Base-by-base conservation (phyloP, 75 land plant genomes). In the Cryptomeria japonica region DNA sequence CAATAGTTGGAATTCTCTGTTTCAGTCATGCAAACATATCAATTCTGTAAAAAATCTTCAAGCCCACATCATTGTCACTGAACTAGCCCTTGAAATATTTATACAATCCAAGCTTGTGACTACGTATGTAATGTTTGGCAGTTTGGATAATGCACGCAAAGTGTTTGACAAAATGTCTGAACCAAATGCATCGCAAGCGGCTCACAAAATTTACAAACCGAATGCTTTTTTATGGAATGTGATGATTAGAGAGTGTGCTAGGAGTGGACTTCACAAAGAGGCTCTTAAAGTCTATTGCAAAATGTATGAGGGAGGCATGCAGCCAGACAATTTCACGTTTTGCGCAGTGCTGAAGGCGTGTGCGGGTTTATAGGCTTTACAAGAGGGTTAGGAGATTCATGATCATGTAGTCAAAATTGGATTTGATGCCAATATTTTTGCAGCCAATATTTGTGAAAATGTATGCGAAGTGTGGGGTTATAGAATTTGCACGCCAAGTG, bases 311-410 rank as follows among this genome's bases (percentile, higher is more conserved):
- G 87, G 64, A 15, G 55, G 76, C 34, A 38, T 87, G 1, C 41
- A 34, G 49, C 87, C 87, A 46, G 55, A 89, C 58, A 72, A 55
- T 25, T 68, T 53, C 89, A 87, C 85, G 8, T 77, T 90, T 87
- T 85, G 86, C 14, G 36, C 85, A 6, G 87, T 83, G 1, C 25
- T 91, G 16, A 88, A 89, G 83, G 92, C 90, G 19, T 91, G 92
- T 64, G 86, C 85, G 3, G 44, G 37, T 5, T 44, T 68, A 34
- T 5, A 0, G 2, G 68, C n/a, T 34, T 5, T 58, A 19, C 55
- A 77, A n/a, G 36, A 41, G 88, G 93, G 37, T 28, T 19, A 9
- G 77, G 13, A 31, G 11, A 42, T 90, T 15, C 92, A 91, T 83
- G 37, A 84, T 37, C 56, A 80, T 31, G 78, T 88, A 18, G 28